Evolutionary conservation across 2,329 filamentous ascomycete species (phyloP), one percentile per base, ranked within the genome.

Genomic region (Pochonia chlamydosporia): DNA sequence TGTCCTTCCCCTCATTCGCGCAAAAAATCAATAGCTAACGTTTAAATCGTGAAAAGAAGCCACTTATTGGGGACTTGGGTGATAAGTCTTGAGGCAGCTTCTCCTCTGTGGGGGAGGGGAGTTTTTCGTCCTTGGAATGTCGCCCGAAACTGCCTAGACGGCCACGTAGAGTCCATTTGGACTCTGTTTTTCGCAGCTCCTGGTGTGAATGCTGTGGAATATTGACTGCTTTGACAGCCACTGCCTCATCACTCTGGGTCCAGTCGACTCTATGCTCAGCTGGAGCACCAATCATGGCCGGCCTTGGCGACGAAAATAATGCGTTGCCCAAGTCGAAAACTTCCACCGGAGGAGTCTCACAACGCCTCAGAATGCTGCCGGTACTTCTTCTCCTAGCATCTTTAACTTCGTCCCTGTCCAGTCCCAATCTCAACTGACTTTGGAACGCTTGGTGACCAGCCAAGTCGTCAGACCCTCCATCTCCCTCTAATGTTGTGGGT

Each of bases 171-270:
- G 67, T 68, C 72, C 75, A 77, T 40, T 71, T 68, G 1, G 76
- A 78, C 31, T 76, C 73, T 33, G 65, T 65, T 54, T 69, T 75
- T 40, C 65, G 60, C 43, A 76, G 57, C 52, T 67, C 47, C 47
- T 65, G 59, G 4, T 57, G 40, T 46, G 51, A 45, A 28, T 16
- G 24, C 9, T 42, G 40, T 14, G 47, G 16, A 31, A 33, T 33
- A 23, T 23, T 4, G 7, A 36, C 16, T 13, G 14, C 13, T 13
- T 40, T 44, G 18, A 11, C 23, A 14, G 31, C 36, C 7, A 40
- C 54, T 52, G 55, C 43, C 60, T 81, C 75, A 51, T 81, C 78
- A 54, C 70, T 74, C 58, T 82, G 78, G 25, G 75, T 75, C 79
- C 79, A 83, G 59, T 82, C 78, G 47, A 75, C 72, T 26, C 71